Percentiles rank a stretch among this genome's conserved stretches.
Conservation (phyloP, 163 green algal genomes). For the Chlamydomonas reinhardtii region DNA sequence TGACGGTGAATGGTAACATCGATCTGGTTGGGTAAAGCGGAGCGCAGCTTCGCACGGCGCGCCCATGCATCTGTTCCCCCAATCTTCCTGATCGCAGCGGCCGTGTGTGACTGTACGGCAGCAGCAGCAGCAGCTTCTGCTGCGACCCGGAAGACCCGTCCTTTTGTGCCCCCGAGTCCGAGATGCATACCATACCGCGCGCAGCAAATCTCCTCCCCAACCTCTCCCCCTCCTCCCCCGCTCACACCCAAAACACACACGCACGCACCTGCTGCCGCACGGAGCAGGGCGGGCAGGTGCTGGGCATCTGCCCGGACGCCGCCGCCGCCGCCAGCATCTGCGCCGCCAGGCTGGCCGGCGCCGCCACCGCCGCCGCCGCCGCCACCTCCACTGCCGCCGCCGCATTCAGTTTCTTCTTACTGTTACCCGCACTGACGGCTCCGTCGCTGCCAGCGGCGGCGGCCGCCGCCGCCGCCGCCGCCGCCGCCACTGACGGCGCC, state of each 20-base stretch:
- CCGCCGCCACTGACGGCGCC: slow-evolving; percentile 13
- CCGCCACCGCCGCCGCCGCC: slow-evolving; percentile 1
- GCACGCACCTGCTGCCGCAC: slow-evolving; percentile 2
- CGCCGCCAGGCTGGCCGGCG: not conserved
- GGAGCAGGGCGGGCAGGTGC: slow-evolving; percentile 73
- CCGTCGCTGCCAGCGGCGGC: slow-evolving; percentile 21
- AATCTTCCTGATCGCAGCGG: no score
- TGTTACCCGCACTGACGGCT: not conserved
- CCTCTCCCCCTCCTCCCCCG: no score
- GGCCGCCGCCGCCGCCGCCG: not conserved
- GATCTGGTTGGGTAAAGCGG: no score
- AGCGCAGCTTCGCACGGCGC: no score
- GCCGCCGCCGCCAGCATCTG: slow-evolving; percentile 12
- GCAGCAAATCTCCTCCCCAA: no score
- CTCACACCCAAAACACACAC: slow-evolving; percentile 17
- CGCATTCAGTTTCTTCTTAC: slow-evolving; percentile 11
- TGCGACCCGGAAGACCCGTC: no score
- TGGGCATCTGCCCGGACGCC: slow-evolving; percentile 15
- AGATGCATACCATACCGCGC: no score
- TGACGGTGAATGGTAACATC: no score
- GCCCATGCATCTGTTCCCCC: no score
- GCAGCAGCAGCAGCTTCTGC: no score
- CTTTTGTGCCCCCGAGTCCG: no score
- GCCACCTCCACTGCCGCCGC: not conserved
- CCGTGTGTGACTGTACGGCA: no score